Conservation (phyloP, 768 basidiomycete species). For the Termitomyces heimii region DNA sequence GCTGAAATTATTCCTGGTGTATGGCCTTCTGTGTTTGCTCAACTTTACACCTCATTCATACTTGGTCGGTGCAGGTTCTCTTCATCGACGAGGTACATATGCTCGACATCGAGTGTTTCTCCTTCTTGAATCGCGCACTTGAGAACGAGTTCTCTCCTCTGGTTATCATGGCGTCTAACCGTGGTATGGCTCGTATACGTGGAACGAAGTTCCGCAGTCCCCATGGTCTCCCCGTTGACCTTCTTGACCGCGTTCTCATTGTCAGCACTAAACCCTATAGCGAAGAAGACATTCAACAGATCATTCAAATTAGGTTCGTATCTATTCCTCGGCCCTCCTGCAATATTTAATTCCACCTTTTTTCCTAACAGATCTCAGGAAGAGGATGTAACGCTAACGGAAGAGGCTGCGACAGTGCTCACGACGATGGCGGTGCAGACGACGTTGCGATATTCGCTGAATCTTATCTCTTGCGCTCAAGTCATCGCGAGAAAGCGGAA, state of each 20-base stretch:
- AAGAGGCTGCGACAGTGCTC: constrained; percentile 71
- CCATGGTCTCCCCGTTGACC: constrained; percentile 91
- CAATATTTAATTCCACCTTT: not conserved
- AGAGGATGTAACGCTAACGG: constrained; percentile 83
- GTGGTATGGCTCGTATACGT: constrained; percentile 90
- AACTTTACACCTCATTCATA: not conserved
- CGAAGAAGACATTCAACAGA: constrained; percentile 81
- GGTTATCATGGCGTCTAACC: constrained; percentile 98
- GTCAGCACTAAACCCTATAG: constrained; percentile 88
- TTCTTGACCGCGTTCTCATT: constrained; percentile 93
- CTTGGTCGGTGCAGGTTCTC: constrained; percentile 56
- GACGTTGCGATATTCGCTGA: constrained; percentile 89
- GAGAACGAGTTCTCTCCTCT: constrained; percentile 91
- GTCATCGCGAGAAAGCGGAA: constrained; percentile 84
- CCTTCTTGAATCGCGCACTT: constrained; percentile 93
- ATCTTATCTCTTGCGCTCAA: constrained; percentile 90
- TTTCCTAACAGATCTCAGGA: constrained; percentile 33
- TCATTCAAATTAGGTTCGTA: constrained; percentile 83
- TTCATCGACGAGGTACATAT: constrained; percentile 99
- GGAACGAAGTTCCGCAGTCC: constrained; percentile 94
- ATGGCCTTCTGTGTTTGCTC: constrained; percentile 21
- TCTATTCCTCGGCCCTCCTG: not conserved
- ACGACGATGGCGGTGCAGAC: constrained; percentile 87
- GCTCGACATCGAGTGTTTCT: constrained; percentile 99
- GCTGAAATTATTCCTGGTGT: constrained; percentile 97